A percentile compares a stretch with the other conserved stretches of the same genome.
Evolutionary conservation across 2,329 filamentous ascomycete species (phyloP).

Genomic region (Mycocentrospora acerina): DNA sequence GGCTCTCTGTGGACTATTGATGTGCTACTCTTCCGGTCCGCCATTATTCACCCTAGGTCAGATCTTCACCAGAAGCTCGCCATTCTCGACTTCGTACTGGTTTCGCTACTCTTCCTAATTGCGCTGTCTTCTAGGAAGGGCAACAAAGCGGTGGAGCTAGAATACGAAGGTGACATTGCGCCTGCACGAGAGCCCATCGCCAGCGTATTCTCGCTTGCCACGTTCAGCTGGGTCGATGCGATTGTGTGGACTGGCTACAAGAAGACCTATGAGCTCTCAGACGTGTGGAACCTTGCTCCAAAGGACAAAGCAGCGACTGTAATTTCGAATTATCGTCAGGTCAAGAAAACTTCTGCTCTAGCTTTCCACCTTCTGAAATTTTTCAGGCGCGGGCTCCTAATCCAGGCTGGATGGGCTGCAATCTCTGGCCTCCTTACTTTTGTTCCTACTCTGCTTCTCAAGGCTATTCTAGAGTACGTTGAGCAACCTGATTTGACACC

Average conservation of each 20-base stretch:
- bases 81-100: constrained; percentile 73
- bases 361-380: constrained; percentile 80
- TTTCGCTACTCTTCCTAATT: constrained; percentile 72
- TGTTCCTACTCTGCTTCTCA: constrained; percentile 84
- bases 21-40: constrained; percentile 79
- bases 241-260: constrained; percentile 89
- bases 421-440: constrained; percentile 84
- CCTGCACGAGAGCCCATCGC: constrained; percentile 85
- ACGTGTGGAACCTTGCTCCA: constrained; percentile 89
- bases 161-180: constrained; percentile 85
- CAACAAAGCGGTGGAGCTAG: constrained; percentile 83
- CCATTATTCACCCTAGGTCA: constrained; percentile 74
- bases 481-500: constrained; percentile 76
- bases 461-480: constrained; percentile 91
- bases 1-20: constrained; percentile 77
- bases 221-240: constrained; percentile 87
- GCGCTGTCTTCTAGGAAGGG: constrained; percentile 83
- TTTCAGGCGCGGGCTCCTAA: constrained; percentile 74
- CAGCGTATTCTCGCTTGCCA: constrained; percentile 82
- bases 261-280: constrained; percentile 75
- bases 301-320: constrained; percentile 85
- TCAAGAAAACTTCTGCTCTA: constrained; percentile 78
- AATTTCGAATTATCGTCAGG: constrained; percentile 77
- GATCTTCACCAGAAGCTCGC: constrained; percentile 63
- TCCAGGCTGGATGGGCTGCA: constrained; percentile 79